Evolutionary conservation across 495 filamentous ascomycete species (phyloP).

Genomic region (Gamarada debralockiae): DNA sequence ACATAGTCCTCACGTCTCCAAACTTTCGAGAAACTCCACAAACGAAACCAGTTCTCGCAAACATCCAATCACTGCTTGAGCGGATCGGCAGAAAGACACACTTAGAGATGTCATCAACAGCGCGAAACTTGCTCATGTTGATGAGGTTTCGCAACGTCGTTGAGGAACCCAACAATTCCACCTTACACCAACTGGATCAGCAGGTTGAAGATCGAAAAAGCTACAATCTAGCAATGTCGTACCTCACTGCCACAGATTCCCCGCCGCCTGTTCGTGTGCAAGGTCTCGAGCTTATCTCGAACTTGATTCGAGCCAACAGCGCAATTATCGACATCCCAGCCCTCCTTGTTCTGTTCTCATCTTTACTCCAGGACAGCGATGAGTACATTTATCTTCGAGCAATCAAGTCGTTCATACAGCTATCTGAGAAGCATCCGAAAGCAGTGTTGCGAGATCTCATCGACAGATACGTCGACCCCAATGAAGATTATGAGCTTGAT

Average conservation of each 20-base stretch:
- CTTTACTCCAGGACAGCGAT: conserved; percentile 63
- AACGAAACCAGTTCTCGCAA: conserved; percentile 37
- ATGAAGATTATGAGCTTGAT: conserved; percentile 56
- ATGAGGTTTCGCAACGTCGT: conserved; percentile 41
- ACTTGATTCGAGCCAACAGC: conserved; percentile 56
- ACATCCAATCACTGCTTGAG: conserved; percentile 47
- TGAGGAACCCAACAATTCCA: conserved; percentile 2
- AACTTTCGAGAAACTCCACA: conserved; percentile 52
- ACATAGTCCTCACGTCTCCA: conserved; percentile 59
- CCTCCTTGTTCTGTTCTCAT: conserved; percentile 61
- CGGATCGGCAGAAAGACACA: conserved; percentile 35
- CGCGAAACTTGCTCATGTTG: conserved; percentile 52
- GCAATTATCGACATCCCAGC: conserved; percentile 68
- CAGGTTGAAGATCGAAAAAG: conserved; percentile 64
- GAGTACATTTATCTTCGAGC: conserved; percentile 72
- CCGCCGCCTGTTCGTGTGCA: conserved; percentile 75
- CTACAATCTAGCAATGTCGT: conserved; percentile 66
- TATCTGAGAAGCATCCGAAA: conserved; percentile 61
- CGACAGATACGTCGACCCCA: conserved; percentile 63
- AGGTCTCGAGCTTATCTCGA: conserved; percentile 66
- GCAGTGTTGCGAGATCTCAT: conserved; percentile 62
- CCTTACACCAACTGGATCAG: conserved; percentile 32
- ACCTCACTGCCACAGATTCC: conserved; percentile 61
- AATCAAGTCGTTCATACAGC: conserved; percentile 62
- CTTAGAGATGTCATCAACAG: conserved; percentile 43